Evolutionary conservation across 2,329 filamentous ascomycete species (phyloP).

Genomic region (Alternaria sp.): DNA sequence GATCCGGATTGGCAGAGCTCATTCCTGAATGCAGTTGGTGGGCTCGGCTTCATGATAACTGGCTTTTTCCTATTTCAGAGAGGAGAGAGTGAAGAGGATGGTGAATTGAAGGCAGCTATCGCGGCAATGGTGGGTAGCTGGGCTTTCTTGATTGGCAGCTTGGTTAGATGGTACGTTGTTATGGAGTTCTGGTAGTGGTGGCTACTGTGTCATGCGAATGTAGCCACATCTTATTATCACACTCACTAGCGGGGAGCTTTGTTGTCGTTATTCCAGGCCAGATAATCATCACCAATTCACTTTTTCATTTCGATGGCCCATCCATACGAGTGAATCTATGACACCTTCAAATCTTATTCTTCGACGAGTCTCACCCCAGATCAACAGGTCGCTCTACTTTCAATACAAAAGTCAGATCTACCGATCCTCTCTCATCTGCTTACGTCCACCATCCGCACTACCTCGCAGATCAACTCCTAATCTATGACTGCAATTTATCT

Average conservation of each 20-base stretch:
- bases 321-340: background rate
- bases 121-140: slow-evolving; percentile 37
- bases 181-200: slow-evolving; percentile 17
- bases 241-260: background rate
- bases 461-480: background rate
- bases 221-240: background rate
- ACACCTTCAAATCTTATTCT: too few relatives aligned
- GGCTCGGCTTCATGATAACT: slow-evolving; percentile 41
- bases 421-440: background rate
- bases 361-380: background rate
- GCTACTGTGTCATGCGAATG: background rate
- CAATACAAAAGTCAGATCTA: background rate
- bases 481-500: too few relatives aligned
- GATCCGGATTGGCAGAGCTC: slow-evolving; percentile 42
- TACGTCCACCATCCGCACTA: background rate
- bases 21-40: slow-evolving; percentile 37
- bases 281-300: background rate
- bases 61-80: slow-evolving; percentile 35
- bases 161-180: slow-evolving; percentile 39
- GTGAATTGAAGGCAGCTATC: slow-evolving; percentile 22
- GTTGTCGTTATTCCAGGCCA: background rate
- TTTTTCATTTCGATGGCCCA: background rate
- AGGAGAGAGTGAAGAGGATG: slow-evolving; percentile 5
- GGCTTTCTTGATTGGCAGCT: slow-evolving; percentile 39
- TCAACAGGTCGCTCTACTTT: background rate